These are phyloP conservation scores for Dothideomycetes sp. DNA, from an alignment of 2,329 filamentous ascomycete genomes.

Conservation along the genomic window DNA sequence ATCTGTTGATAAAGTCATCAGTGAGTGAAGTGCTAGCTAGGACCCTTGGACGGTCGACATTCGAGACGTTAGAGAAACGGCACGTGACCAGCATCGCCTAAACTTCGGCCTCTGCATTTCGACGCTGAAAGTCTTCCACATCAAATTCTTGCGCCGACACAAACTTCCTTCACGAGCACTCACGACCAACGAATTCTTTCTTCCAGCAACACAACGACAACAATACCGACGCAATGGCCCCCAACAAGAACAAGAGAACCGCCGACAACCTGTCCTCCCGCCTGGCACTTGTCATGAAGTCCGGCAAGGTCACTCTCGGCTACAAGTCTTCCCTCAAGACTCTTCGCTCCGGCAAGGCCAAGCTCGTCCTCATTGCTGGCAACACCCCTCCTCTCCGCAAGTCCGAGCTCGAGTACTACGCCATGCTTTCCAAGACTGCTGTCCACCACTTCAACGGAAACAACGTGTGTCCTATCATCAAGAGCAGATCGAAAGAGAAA, in stretches of 20 bases:
- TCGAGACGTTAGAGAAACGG: too few species aligned
- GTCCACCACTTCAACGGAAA: constrained; percentile 98
- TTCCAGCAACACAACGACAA: constrained; percentile 1
- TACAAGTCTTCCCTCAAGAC: constrained; percentile 86
- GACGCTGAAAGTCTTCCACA: too few species aligned
- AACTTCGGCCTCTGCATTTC: too few species aligned
- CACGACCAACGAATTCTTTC: constrained; percentile 5
- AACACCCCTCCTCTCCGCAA: constrained; percentile 98
- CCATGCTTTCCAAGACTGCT: constrained; percentile 83
- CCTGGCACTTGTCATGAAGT: constrained; percentile 60
- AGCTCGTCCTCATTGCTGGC: constrained; percentile 89
- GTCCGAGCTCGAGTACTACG: constrained; percentile 74
- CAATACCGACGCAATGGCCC: constrained; percentile 8
- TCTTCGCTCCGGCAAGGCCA: constrained; percentile 92
- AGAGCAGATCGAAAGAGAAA: constrained; percentile 77
- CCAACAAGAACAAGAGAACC: constrained; percentile 77
- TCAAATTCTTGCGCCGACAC: too few species aligned
- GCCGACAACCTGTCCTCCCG: constrained; percentile 67
- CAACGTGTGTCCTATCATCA: constrained; percentile 67
- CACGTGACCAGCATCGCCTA: too few species aligned
- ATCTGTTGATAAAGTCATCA: too few species aligned
- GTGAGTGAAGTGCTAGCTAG: too few species aligned
- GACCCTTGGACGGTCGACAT: too few species aligned
- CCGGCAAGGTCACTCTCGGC: constrained; percentile 70
- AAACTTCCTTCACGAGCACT: too few species aligned